A percentile compares a stretch with the other conserved stretches of the same genome.
These are phyloP conservation scores for Pyrenophora teres DNA, from an alignment of 2,329 filamentous ascomycete genomes.

Conservation along the genomic window DNA sequence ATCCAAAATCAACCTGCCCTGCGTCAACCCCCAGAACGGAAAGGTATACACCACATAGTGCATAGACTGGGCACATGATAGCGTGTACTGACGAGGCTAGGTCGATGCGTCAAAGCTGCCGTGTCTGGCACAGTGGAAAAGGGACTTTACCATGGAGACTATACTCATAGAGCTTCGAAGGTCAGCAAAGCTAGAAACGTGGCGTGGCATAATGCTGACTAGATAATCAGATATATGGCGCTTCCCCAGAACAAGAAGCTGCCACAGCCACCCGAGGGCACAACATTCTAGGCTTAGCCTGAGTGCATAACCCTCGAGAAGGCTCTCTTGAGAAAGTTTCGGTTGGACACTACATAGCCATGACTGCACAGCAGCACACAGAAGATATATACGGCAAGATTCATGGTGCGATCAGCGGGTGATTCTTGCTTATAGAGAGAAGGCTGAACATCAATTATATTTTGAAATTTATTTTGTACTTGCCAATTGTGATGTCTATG, in stretches of 20 bases:
- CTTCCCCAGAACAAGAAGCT: conserved; percentile 91
- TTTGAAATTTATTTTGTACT: background rate
- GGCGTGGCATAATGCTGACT: conserved; percentile 9
- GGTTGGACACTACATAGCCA: background rate
- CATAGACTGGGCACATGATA: background rate
- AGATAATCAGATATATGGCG: conserved; percentile 78
- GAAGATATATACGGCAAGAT: conserved; percentile 40
- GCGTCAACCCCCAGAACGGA: conserved; percentile 80
- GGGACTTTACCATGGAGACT: conserved; percentile 94
- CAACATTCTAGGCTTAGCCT: conserved; percentile 55
- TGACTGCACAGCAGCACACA: conserved; percentile 13
- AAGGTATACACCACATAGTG: conserved; percentile 55
- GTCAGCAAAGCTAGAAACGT: conserved; percentile 50
- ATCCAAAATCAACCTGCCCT: conserved; percentile 94
- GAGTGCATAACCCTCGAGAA: background rate
- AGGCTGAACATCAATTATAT: conserved; percentile 8
- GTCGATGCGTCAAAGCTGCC: conserved; percentile 84
- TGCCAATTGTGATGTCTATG: too few species aligned
- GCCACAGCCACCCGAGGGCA: conserved; percentile 87
- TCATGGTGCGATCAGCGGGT: conserved; percentile 25
- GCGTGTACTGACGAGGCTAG: conserved; percentile 46
- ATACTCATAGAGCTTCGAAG: conserved; percentile 84
- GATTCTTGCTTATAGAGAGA: conserved; percentile 13
- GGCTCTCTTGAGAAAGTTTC: background rate
- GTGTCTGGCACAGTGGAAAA: conserved; percentile 87